Evolutionary conservation across 805 yeast species (phyloP), one percentile per base, ranked within the genome.

Genomic region (Cyberlindnera maritima): DNA sequence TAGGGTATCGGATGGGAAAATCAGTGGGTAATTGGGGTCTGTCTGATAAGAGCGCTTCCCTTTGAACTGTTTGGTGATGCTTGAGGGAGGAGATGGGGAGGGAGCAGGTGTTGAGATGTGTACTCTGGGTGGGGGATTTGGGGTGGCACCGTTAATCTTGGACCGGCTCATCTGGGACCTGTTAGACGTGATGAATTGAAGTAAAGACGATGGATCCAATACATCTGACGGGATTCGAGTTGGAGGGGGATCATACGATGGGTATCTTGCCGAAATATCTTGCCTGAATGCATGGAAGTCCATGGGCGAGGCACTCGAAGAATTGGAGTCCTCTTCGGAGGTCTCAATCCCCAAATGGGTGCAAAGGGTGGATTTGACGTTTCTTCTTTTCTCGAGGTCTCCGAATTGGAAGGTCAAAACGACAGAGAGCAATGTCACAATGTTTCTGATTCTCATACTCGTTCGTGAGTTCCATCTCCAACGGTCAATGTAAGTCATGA

Each of bases 61-160:
- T 55, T 74, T 79, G 14, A 50, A 28, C 39, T 59, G 54, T 23
- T 65, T 63, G 28, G 60, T 36, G 15, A 66, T 43, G 2, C 80
- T 72, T 15, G 74, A 20, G 3, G 52, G 49, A 4, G 50, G 47
- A 0, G 86, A 83, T 0, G 96, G 96, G 0, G 96, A 87, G 3
- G 96, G 94, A 1, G 85, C 86, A 0, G 96, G 96, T 0, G 96
- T 88, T 0, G 96, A 91, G 11, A 89, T 75, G 61, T 86, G 91
- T 5, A 83, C 69, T 0, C 77, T 66, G 35, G 80, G 82, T 0
- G 76, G 67, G 1, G 83, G 84, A 19, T 78, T 62, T 32, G 72
- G 69, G 12, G 72, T 3, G 8, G 14, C 11, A 12, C 19, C 34
- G 8, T n/a, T n/a, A n/a, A 18, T 25, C 18, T 12, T 26, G 15